Evolutionary conservation across 2,329 filamentous ascomycete species (phyloP), one percentile per base, ranked within the genome.

Genomic region (Ascochyta fabae): DNA sequence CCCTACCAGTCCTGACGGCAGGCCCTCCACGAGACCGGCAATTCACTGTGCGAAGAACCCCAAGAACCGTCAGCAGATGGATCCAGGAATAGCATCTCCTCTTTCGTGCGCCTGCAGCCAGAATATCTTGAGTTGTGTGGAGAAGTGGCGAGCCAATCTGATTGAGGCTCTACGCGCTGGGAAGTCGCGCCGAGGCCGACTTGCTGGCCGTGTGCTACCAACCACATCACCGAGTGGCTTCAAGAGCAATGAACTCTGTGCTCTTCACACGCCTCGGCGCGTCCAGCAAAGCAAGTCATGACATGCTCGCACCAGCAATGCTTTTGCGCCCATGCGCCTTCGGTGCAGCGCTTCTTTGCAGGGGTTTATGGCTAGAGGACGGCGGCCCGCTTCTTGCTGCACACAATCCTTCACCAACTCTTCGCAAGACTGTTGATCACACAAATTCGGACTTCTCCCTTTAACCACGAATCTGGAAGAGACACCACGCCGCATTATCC

Each of bases 201-300:
- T 59, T 40, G 51, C 60, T 60, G 45, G 56, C 60, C 44, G 51
- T 47, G 59, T 63, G 64, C 66, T 69, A 59, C 72, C 72, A 74
- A 70, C 70, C 72, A 74, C 69, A 68, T 36, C 61, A 52, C 51
- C 50, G 47, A 65, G 59, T 64, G 60, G 62, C 66, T 62, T 66
- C 61, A 58, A 51, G 48, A 65, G 39, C 53, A 56, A 29, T 60
- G 57, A 53, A 41, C 52, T 57, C 60, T 62, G 61, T 66, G 53
- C 64, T 52, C 55, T 56, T 46, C 54, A 68, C 54, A 68, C 65
- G 65, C 65, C 68, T 64, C 65, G 68, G 72, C 72, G 70, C 60
- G 56, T 70, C 65, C 56, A 65, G 56, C 48, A 51, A 53, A 49
- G 59, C 56, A 52, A 58, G 41, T 58, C 62, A 67, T 61, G 54